These are phyloP conservation scores for Blastobotrys serpentis DNA, from an alignment of 1,139 yeast genomes.

Conservation along the genomic window DNA sequence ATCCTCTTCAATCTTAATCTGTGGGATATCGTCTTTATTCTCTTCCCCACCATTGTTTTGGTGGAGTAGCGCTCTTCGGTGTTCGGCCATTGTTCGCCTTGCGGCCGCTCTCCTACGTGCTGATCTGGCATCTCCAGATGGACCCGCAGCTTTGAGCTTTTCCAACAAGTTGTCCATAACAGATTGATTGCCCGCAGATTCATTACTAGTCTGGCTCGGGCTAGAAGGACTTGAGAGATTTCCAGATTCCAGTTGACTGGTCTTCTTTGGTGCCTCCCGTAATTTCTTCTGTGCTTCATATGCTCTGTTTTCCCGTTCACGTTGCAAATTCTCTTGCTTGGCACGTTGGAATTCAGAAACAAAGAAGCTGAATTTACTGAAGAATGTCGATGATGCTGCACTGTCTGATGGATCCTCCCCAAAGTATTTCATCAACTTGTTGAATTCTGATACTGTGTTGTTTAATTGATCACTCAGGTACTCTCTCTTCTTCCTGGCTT, in stretches of 20 bases:
- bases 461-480: slow-evolving; percentile 56
- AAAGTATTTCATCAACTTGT: slow-evolving; percentile 67
- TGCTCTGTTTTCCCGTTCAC: slow-evolving; percentile 76
- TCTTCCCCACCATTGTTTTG: slow-evolving; percentile 1
- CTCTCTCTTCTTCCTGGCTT: slow-evolving; percentile 62
- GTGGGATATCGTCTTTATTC: slow-evolving; percentile 8
- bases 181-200: slow-evolving; percentile 31
- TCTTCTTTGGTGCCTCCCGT: slow-evolving; percentile 47
- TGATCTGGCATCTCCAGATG: slow-evolving; percentile 69
- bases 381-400: slow-evolving; percentile 63
- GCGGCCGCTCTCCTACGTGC: slow-evolving; percentile 83
- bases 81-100: slow-evolving; percentile 42
- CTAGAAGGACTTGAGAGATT: slow-evolving; percentile 20
- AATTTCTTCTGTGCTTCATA: slow-evolving; percentile 72
- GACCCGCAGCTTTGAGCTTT: slow-evolving; percentile 70
- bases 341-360: slow-evolving; percentile 73
- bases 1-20: slow-evolving; percentile 5
- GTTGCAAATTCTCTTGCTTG: slow-evolving; percentile 68
- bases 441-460: slow-evolving; percentile 54
- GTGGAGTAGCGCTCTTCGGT: slow-evolving; percentile 24
- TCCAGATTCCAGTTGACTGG: slow-evolving; percentile 32
- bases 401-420: slow-evolving; percentile 75
- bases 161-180: slow-evolving; percentile 76
- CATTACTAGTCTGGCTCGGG: slow-evolving; percentile 16
- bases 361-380: slow-evolving; percentile 71